Conservation (phyloP, 2,329 filamentous ascomycete species). For the Aspergillus pseudoglaucus region DNA sequence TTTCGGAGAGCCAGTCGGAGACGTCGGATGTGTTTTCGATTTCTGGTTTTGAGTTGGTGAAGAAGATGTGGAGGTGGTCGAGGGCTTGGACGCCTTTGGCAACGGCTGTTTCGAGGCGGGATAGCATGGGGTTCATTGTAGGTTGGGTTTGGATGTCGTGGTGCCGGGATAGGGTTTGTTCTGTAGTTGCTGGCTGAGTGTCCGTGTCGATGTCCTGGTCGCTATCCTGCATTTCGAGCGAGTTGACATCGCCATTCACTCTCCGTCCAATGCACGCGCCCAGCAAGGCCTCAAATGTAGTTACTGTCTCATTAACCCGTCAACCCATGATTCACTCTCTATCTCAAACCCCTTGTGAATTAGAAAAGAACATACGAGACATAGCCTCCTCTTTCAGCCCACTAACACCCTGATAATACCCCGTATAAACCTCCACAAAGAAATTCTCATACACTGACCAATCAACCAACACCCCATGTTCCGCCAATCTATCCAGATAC, state of each 20-base stretch:
- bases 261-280: not conserved
- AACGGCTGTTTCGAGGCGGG: constrained; percentile 19
- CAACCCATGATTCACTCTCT: not conserved
- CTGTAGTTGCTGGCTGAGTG: too few relatives aligned
- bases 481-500: not conserved
- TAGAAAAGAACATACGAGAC: not conserved
- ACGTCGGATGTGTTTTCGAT: not conserved
- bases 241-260: not conserved
- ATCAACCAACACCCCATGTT: not conserved
- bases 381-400: not conserved
- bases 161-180: too few relatives aligned
- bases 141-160: too few relatives aligned
- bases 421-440: not conserved
- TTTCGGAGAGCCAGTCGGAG: constrained; percentile 1
- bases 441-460: not conserved
- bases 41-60: not conserved
- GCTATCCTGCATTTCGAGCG: not conserved
- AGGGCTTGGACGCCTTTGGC: not conserved
- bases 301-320: not conserved
- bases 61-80: not conserved
- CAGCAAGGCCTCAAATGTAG: not conserved
- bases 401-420: not conserved
- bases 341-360: not conserved
- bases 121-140: too few relatives aligned
- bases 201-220: too few relatives aligned